Conservation (phyloP, 2,329 filamentous ascomycete species). For the Xylogone sp. region DNA sequence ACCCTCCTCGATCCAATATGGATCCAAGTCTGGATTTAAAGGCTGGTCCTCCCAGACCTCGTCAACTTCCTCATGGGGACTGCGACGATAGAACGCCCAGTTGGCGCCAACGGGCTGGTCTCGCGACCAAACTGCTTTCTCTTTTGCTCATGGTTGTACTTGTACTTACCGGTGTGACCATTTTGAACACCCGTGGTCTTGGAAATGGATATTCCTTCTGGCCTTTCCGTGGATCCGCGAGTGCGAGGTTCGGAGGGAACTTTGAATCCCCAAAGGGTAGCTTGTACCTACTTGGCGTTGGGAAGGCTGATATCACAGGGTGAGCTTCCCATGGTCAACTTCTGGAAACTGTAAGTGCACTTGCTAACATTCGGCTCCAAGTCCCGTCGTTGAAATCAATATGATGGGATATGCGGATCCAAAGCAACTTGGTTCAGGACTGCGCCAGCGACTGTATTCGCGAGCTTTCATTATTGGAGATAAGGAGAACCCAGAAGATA, state of each 20-base stretch:
- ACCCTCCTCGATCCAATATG: conserved; percentile 10
- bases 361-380: conserved; percentile 24
- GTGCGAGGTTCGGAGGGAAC: conserved; percentile 1
- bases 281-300: conserved; percentile 61
- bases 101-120: neutral
- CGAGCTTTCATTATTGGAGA: conserved; percentile 85
- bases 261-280: conserved; percentile 12
- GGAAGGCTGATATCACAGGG: conserved; percentile 72
- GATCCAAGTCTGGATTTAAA: conserved; percentile 10
- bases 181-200: neutral
- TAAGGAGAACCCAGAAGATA: conserved; percentile 59
- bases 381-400: conserved; percentile 84
- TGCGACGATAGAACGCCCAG: neutral
- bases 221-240: neutral
- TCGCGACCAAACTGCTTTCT: neutral
- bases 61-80: conserved; percentile 2
- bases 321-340: conserved; percentile 26
- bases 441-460: conserved; percentile 84
- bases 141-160: neutral
- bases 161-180: neutral
- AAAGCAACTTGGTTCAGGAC: conserved; percentile 75
- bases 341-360: neutral
- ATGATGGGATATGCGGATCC: conserved; percentile 89
- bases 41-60: conserved; percentile 18
- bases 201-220: neutral